A percentile compares a stretch with the other conserved stretches of the same genome.
phyloP scores from a whole-genome alignment of 768 basidiomycete genomes.

The Boletus speciosus region DNA sequence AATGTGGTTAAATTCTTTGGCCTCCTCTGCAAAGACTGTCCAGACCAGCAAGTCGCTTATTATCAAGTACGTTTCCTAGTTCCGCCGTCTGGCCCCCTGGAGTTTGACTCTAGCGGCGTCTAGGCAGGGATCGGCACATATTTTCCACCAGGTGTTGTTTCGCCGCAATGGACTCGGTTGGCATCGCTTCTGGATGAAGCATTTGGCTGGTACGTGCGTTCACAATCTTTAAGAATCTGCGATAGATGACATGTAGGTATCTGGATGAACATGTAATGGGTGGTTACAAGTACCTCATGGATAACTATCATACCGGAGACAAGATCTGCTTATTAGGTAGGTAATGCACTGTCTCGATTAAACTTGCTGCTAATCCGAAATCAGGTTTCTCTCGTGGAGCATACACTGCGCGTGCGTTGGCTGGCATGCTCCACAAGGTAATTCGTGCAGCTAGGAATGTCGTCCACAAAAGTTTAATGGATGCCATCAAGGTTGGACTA shows the following conservation, averaged over 20 bases:
- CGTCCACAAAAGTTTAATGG: neutral
- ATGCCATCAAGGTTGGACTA: conserved; percentile 55
- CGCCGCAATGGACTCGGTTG: conserved; percentile 52
- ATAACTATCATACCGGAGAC: conserved; percentile 70
- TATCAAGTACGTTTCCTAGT: conserved; percentile 55
- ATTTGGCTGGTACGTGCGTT: conserved; percentile 58
- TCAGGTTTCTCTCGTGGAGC: conserved; percentile 74
- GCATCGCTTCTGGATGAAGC: conserved; percentile 66
- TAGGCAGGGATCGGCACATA: conserved; percentile 49
- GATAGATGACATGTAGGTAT: conserved; percentile 44
- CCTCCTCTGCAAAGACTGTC: conserved; percentile 55
- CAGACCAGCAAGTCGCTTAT: conserved; percentile 57
- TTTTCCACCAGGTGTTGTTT: conserved; percentile 63
- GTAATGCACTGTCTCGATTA: neutral
- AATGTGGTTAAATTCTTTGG: conserved; percentile 71
- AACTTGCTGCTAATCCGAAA: conserved; percentile 12
- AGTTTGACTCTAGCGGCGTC: neutral
- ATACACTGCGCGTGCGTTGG: conserved; percentile 67
- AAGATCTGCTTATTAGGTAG: conserved; percentile 72
- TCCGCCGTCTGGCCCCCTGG: neutral
- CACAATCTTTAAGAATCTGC: neutral
- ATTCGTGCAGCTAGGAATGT: neutral
- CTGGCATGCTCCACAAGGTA: conserved; percentile 71
- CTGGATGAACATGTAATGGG: conserved; percentile 68
- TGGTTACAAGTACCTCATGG: conserved; percentile 78